A percentile compares a stretch with the other conserved stretches of the same genome.
Conservation (phyloP, 78 protist species). For the Speleostelium caveatum region DNA sequence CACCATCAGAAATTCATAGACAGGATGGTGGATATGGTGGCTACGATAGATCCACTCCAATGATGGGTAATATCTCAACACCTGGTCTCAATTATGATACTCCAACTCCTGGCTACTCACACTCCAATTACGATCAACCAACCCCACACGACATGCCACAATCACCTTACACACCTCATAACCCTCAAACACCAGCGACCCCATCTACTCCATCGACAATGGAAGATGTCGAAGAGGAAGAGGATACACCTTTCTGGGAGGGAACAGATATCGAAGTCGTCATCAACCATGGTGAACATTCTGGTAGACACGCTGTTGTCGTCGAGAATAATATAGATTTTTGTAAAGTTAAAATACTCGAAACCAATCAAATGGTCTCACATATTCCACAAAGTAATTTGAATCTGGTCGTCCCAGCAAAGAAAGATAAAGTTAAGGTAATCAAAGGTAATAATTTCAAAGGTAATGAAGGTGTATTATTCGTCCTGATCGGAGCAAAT, state of each 20-base stretch:
- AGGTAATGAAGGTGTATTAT: conserved; percentile 31
- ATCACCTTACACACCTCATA: conserved; percentile 69
- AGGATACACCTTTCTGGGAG: conserved; percentile 33
- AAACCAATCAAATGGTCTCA: conserved; percentile 6
- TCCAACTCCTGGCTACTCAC: conserved; percentile 42
- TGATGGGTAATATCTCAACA: background rate
- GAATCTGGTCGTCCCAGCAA: conserved; percentile 34
- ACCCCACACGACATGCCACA: conserved; percentile 58
- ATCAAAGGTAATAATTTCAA: conserved; percentile 33
- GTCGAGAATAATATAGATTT: background rate
- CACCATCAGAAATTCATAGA: conserved; percentile 24
- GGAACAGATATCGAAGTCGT: conserved; percentile 49
- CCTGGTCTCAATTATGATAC: conserved; percentile 18
- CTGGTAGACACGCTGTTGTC: conserved; percentile 34
- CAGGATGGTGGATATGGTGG: background rate
- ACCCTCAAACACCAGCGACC: conserved; percentile 74
- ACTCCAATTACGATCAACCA: conserved; percentile 5
- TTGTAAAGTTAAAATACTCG: conserved; percentile 26
- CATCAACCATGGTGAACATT: conserved; percentile 1
- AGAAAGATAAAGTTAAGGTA: conserved; percentile 53
- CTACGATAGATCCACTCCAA: conserved; percentile 24
- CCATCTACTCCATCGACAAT: conserved; percentile 40
- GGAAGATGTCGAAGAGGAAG: conserved; percentile 52
- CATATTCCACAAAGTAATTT: conserved; percentile 24
- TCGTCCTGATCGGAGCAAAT: conserved; percentile 2